Base-by-base conservation (phyloP, 2,329 filamentous ascomycete species). In the Curvularia spicifera region DNA sequence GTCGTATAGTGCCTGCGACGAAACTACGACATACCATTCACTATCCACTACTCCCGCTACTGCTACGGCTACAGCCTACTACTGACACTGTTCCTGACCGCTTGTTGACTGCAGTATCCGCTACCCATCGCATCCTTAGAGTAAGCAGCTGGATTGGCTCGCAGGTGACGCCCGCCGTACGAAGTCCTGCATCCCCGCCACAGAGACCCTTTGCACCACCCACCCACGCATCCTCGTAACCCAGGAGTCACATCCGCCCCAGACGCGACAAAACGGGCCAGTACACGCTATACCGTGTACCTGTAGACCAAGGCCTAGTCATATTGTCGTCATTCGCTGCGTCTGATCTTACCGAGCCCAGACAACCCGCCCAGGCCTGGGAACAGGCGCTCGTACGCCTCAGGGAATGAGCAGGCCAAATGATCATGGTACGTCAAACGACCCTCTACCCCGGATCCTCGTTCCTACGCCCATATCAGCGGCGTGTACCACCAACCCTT, bases 371-470 rank as follows among this genome's bases (percentile, higher is more conserved):
- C 40, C 56, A 52, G 53, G 67, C 70, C 68, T 63, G 66, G 60
- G 56, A 61, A 56, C 64, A 65, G 71, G 71, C 71, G 64, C 65
- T 63, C 64, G 65, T 39, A 60, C 59, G 59, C 59, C 56, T 57
- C 59, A 76, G 74, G 74, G 74, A 72, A 78, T 78, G 75, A 77
- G 72, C 73, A 70, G 67, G 73, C 73, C 71, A 76, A 72, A 71
- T 66, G 73, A 76, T 66, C 64, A 76, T 76, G 75, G 75, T 77
- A 72, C 74, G 73, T 67, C 61, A 52, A 51, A 44, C 59, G 55
- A 61, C 52, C 33, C 45, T 43, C 37, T 45, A 20, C 40, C 37
- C 20, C 29, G 20, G 39, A 22, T 48, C 45, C 44, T 53, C 37
- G 51, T 22, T 49, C 39, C 51, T 20, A 56, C 45, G 22, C 43